phyloP scores from a whole-genome alignment of 2,329 filamentous ascomycete species.

The Pseudofabraea citricarpa region DNA sequence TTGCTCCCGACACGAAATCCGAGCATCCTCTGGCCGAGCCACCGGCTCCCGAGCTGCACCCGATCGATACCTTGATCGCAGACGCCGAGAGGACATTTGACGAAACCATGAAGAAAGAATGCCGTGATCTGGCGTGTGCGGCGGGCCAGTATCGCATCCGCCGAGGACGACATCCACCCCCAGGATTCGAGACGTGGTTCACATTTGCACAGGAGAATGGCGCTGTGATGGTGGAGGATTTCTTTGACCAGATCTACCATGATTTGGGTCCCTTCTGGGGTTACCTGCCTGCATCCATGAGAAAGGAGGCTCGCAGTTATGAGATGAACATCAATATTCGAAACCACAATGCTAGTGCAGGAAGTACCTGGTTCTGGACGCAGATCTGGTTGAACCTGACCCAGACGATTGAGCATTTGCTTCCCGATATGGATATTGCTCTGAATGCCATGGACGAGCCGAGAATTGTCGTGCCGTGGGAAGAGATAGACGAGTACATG shows the following conservation, averaged over 20 bases:
- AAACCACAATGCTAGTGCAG: conserved; percentile 44
- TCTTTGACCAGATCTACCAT: conserved; percentile 51
- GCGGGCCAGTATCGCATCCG: conserved; percentile 48
- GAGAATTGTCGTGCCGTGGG: conserved; percentile 53
- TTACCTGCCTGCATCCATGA: conserved; percentile 40
- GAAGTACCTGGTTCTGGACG: conserved; percentile 35
- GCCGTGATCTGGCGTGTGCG: conserved; percentile 37
- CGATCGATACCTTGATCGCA: conserved; percentile 40
- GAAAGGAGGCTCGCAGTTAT: conserved; percentile 45
- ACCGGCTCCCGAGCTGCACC: conserved; percentile 24
- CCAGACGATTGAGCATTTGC: conserved; percentile 38
- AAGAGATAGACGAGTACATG: conserved; percentile 47
- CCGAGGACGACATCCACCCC: conserved; percentile 57
- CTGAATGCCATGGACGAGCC: conserved; percentile 63
- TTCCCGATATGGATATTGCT: conserved; percentile 63
- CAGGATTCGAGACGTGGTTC: conserved; percentile 57
- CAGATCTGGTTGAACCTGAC: conserved; percentile 33
- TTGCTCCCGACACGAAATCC: conserved; percentile 2
- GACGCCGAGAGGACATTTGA: conserved; percentile 34
- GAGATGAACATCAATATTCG: conserved; percentile 60
- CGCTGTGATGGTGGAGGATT: conserved; percentile 55
- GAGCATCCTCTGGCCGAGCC: conserved; percentile 3
- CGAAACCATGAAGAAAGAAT: conserved; percentile 34
- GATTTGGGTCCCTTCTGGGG: conserved; percentile 43
- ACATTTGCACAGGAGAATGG: conserved; percentile 45